Percentiles rank a stretch among this genome's conserved stretches.
These are phyloP conservation scores for Funneliformis geosporum DNA, from an alignment of 192 early-diverging fungal species.

Conservation along the genomic window DNA sequence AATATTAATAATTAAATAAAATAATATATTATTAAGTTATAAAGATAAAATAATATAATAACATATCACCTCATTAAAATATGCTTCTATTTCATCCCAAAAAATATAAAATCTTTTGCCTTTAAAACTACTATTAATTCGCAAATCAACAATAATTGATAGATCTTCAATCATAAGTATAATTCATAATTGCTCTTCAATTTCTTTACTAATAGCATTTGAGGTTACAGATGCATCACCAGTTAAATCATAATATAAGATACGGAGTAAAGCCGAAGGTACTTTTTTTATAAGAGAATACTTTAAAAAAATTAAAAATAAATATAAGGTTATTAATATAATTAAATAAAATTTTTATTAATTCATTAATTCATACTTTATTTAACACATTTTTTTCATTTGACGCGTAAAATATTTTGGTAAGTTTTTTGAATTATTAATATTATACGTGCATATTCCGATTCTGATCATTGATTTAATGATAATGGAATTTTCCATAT, in stretches of 20 bases:
- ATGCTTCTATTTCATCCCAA: background rate
- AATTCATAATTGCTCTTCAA: background rate
- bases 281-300: background rate
- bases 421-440: no score
- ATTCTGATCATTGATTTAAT: no score
- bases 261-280: background rate
- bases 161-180: background rate
- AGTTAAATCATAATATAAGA: background rate
- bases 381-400: no score
- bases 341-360: background rate
- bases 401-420: no score
- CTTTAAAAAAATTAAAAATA: background rate
- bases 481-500: no score
- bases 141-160: background rate
- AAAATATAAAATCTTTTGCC: background rate
- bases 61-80: background rate
- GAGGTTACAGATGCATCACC: background rate
- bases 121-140: background rate
- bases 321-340: background rate
- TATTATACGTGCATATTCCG: no score
- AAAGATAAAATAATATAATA: background rate
- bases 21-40: background rate
- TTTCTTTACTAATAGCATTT: background rate
- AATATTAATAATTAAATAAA: background rate
- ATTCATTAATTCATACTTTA: no score